These are phyloP conservation scores for Onygenales sp. DNA, from an alignment of 2,329 filamentous ascomycete genomes.

Conservation along the genomic window DNA sequence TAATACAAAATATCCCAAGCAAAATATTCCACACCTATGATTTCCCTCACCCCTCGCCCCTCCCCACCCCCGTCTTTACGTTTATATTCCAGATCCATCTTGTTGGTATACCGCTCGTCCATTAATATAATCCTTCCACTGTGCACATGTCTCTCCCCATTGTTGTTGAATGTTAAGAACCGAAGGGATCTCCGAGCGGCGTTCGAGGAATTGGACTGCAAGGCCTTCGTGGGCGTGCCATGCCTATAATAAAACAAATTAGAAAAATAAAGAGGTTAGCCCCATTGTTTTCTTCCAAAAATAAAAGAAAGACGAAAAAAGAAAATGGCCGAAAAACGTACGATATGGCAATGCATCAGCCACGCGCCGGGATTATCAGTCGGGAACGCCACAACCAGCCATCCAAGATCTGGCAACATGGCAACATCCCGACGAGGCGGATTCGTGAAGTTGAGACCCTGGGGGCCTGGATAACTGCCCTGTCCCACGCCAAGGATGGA, in stretches of 20 bases:
- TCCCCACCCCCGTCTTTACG: too few species aligned
- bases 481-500: conserved; percentile 15
- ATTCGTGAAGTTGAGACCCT: conserved; percentile 16
- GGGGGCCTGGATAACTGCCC: conserved; percentile 11
- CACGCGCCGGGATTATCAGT: conserved; percentile 36
- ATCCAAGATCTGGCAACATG: conserved; percentile 28
- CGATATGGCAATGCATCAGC: conserved; percentile 36
- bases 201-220: conserved; percentile 18
- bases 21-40: background rate
- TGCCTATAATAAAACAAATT: background rate
- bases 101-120: background rate
- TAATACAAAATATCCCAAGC: background rate
- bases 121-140: background rate
- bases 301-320: background rate
- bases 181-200: conserved; percentile 4
- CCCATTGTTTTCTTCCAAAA: background rate
- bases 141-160: background rate
- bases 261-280: background rate
- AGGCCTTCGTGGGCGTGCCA: conserved; percentile 18
- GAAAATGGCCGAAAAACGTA: background rate
- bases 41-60: too few species aligned
- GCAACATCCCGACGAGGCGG: conserved; percentile 32
- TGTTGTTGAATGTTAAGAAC: background rate
- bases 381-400: conserved; percentile 31
- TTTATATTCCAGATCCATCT: background rate